A percentile compares a stretch with the other conserved stretches of the same genome.
These are phyloP conservation scores for Halophytophthora polymorphica DNA, from an alignment of 352 stramenopile genomes.

Conservation along the genomic window DNA sequence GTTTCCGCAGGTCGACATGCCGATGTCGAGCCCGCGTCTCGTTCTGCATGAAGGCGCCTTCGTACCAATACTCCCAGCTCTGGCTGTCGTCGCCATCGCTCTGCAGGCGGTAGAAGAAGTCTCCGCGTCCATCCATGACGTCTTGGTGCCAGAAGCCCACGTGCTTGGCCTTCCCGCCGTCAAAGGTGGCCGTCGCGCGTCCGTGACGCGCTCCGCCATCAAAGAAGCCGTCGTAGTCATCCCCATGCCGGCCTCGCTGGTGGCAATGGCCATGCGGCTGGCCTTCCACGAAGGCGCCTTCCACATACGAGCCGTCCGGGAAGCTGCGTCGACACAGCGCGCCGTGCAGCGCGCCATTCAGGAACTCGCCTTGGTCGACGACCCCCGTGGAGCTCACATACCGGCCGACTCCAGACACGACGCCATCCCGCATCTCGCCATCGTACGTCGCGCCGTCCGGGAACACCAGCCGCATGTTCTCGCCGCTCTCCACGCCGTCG, in stretches of 20 bases:
- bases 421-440: conserved; percentile 59
- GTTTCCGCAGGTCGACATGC: conserved; percentile 43
- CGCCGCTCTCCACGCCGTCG: conserved; percentile 46
- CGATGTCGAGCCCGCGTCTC: conserved; percentile 56
- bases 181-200: conserved; percentile 37
- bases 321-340: conserved; percentile 40
- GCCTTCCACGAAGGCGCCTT: conserved; percentile 46
- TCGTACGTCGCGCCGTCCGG: conserved; percentile 63
- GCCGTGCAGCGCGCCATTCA: conserved; percentile 53
- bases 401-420: conserved; percentile 44
- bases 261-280: conserved; percentile 42
- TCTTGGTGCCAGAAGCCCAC: conserved; percentile 70
- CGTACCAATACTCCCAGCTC: conserved; percentile 66
- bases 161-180: conserved; percentile 35
- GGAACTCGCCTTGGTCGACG: conserved; percentile 62
- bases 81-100: neutral
- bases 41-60: conserved; percentile 65
- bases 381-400: conserved; percentile 66
- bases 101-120: conserved; percentile 44
- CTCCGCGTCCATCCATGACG: conserved; percentile 52
- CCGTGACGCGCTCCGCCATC: conserved; percentile 44
- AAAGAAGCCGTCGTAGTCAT: conserved; percentile 66
- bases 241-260: conserved; percentile 36
- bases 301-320: conserved; percentile 40
- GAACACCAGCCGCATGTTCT: conserved; percentile 47